These are phyloP conservation scores for Metschnikowia borealis DNA, from an alignment of 805 yeast species.

Conservation along the genomic window DNA sequence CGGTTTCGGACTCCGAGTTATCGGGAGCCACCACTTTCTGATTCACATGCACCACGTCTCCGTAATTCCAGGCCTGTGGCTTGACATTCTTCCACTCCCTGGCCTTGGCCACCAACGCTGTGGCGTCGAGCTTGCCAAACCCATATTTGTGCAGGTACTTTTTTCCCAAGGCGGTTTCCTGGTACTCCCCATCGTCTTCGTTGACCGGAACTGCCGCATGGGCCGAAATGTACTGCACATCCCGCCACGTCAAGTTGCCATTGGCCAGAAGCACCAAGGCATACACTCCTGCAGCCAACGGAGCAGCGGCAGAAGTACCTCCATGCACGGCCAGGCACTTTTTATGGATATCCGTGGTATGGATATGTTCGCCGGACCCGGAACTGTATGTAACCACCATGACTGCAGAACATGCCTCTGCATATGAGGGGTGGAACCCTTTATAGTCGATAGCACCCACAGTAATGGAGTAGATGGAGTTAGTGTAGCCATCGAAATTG, in stretches of 20 bases:
- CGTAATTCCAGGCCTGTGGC: slow-evolving; percentile 81
- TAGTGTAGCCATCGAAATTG: slow-evolving; percentile 96
- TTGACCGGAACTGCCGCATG: slow-evolving; percentile 66
- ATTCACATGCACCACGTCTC: slow-evolving; percentile 37
- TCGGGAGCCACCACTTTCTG: slow-evolving; percentile 16
- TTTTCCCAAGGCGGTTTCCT: slow-evolving; percentile 60
- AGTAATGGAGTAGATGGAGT: slow-evolving; percentile 90
- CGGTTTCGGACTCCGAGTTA: slow-evolving; percentile 13
- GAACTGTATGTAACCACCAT: slow-evolving; percentile 91
- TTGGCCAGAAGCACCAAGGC: slow-evolving; percentile 78
- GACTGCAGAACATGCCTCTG: slow-evolving; percentile 93
- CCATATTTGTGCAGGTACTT: slow-evolving; percentile 85
- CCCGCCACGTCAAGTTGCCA: slow-evolving; percentile 92
- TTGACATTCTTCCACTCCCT: slow-evolving; percentile 77
- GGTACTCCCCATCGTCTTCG: slow-evolving; percentile 70
- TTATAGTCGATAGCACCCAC: slow-evolving; percentile 89
- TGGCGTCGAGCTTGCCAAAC: slow-evolving; percentile 88
- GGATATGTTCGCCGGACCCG: slow-evolving; percentile 85
- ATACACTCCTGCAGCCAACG: slow-evolving; percentile 94
- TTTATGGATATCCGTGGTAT: slow-evolving; percentile 74
- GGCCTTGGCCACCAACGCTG: slow-evolving; percentile 66
- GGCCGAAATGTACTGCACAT: slow-evolving; percentile 80
- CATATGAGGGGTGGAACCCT: slow-evolving; percentile 82
- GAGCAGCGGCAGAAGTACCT: slow-evolving; percentile 99
- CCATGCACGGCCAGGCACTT: slow-evolving; percentile 77